Base-by-base conservation (phyloP, 2,329 filamentous ascomycete species). In the Tolypocladium paradoxum region DNA sequence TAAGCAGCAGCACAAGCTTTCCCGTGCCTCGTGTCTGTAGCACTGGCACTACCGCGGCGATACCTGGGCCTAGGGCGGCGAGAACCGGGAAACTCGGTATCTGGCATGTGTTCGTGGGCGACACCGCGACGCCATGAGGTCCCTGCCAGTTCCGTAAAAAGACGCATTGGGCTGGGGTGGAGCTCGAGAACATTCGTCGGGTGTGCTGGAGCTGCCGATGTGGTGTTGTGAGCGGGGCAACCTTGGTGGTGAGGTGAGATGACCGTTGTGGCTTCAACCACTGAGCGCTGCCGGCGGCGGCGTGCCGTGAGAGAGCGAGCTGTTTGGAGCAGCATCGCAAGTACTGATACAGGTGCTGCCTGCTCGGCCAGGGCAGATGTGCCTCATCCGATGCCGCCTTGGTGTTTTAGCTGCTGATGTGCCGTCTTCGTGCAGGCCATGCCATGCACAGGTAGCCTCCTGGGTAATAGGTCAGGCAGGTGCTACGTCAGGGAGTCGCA, bases 71-170 rank as follows among this genome's bases (percentile, higher is more conserved):
- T 3, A 9, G 24, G 52, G 55, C 47, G 51, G 51, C 51, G 50
- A 48, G 48, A 51, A 36, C 49, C 38, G 51, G 47, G 16, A 48
- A 9, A 8, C 36, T 36, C 49, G 46, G 51, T 47, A 34, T 36
- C 50, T 33, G 7, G n/a, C 11, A 48, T 36, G 53, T 56, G 24
- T 35, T 43, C 16, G 36, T 31, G 47, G 24, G 49, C 53, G 37
- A 35, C 40, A 35, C 22, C 20, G 43, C 34, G 36, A 48, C 22
- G 9, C 20, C 22, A 6, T 5, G 38, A 47, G 34, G 38, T 47
- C 53, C 52, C 56, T 49, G 51, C 53, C 45, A 49, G 55, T 62
- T 64, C 60, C 62, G 60, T 62, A 64, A 65, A 64, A 65, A 65
- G 62, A 57, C 63, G 63, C 63, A 53, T 43, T 36, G 35, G 45